These are phyloP conservation scores for Rhodofomes roseus DNA, from an alignment of 1,284 basidiomycete species.

Conservation along the genomic window DNA sequence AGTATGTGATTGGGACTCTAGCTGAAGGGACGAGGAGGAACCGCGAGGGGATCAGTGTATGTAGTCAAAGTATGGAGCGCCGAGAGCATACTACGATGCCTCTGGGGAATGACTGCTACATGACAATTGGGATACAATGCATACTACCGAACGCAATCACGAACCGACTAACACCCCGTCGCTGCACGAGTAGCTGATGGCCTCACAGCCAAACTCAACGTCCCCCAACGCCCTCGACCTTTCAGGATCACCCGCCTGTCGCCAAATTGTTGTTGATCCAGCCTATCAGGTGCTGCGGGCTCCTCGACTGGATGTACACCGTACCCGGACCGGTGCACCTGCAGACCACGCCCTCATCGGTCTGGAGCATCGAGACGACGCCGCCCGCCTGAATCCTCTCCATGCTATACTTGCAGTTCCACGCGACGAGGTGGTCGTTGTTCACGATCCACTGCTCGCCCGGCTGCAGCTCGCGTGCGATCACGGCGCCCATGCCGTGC, in stretches of 20 bases:
- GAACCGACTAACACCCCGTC: too few species aligned
- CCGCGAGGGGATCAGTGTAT: too few species aligned
- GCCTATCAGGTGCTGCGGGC: slow-evolving; percentile 24
- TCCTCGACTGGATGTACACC: slow-evolving; percentile 31
- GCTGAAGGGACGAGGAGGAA: too few species aligned
- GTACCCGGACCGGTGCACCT: slow-evolving; percentile 32
- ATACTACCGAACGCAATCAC: too few species aligned
- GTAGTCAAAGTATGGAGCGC: too few species aligned
- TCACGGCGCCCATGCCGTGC: slow-evolving; percentile 29
- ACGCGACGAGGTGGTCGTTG: slow-evolving; percentile 32
- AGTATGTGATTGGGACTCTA: too few species aligned
- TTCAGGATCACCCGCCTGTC: too few species aligned
- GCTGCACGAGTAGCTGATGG: too few species aligned
- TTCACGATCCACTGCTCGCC: slow-evolving; percentile 33
- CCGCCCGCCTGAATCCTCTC: slow-evolving; percentile 31
- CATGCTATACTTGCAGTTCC: slow-evolving; percentile 31
- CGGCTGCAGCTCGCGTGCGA: slow-evolving; percentile 24
- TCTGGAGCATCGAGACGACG: slow-evolving; percentile 24
- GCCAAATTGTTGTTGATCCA: slow-evolving; percentile 23
- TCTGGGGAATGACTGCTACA: too few species aligned
- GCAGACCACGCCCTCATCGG: slow-evolving; percentile 31
- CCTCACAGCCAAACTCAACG: background rate
- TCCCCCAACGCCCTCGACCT: too few species aligned
- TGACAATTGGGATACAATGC: too few species aligned
- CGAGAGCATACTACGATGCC: too few species aligned